These are phyloP conservation scores for Cladosporium sp. DNA, from an alignment of 2,329 filamentous ascomycete species.

Conservation along the genomic window DNA sequence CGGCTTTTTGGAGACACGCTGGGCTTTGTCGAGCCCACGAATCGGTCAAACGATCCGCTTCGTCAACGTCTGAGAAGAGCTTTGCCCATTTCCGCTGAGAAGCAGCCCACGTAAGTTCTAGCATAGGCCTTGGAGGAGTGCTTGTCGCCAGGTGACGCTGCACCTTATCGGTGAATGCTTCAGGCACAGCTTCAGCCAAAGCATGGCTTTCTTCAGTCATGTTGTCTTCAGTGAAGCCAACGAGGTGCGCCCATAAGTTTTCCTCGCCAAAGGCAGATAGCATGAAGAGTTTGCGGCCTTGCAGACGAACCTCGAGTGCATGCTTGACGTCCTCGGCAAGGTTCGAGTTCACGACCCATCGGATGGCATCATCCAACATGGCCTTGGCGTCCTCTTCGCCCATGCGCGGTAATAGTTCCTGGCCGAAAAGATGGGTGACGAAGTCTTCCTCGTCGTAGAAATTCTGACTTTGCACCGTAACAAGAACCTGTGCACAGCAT, in stretches of 20 bases:
- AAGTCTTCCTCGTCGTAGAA: slow-evolving; percentile 99
- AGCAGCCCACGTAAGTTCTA: slow-evolving; percentile 68
- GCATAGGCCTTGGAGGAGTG: slow-evolving; percentile 86
- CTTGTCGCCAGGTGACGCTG: slow-evolving; percentile 91
- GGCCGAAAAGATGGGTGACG: slow-evolving; percentile 83
- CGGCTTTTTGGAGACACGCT: slow-evolving; percentile 22
- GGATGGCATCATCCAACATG: slow-evolving; percentile 53
- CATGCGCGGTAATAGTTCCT: slow-evolving; percentile 67
- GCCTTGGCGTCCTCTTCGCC: slow-evolving; percentile 53
- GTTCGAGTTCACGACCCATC: slow-evolving; percentile 28
- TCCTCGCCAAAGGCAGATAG: slow-evolving; percentile 37
- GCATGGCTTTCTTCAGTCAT: slow-evolving; percentile 50
- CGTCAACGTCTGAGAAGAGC: slow-evolving; percentile 67
- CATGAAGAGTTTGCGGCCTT: slow-evolving; percentile 64
- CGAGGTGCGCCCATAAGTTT: slow-evolving; percentile 28
- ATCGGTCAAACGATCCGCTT: slow-evolving; percentile 37
- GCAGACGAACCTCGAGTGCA: slow-evolving; percentile 48
- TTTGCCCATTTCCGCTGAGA: slow-evolving; percentile 66
- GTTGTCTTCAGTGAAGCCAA: slow-evolving; percentile 39
- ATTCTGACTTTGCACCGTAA: slow-evolving; percentile 73
- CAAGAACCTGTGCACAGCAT: slow-evolving; percentile 72
- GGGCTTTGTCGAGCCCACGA: slow-evolving; percentile 21
- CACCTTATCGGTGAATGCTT: slow-evolving; percentile 85
- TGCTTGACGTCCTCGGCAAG: slow-evolving; percentile 16
- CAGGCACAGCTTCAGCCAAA: slow-evolving; percentile 62